A percentile compares a stretch with the other conserved stretches of the same genome.
Conservation (phyloP, 495 filamentous ascomycete species). For the Staphylotrichum longicolle region DNA sequence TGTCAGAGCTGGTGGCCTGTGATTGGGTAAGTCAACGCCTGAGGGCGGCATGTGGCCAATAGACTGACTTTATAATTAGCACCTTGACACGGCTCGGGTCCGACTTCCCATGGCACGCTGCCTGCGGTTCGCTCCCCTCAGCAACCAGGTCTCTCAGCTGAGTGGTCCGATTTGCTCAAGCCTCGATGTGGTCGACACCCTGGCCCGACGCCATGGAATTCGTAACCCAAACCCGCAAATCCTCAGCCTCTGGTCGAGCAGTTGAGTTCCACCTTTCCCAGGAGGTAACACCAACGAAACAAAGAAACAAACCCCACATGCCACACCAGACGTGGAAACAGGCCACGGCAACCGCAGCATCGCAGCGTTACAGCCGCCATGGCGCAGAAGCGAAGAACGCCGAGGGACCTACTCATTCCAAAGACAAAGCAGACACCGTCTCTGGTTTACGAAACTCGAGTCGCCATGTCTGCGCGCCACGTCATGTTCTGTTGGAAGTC, state of each 20-base stretch:
- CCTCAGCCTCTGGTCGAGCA: neutral
- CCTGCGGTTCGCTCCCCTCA: neutral
- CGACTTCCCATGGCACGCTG: neutral
- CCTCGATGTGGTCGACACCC: neutral
- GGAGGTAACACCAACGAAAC: neutral
- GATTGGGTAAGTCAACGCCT: no score
- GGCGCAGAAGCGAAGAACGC: neutral
- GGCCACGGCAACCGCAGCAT: neutral
- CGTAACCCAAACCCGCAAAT: neutral
- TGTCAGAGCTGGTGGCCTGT: no score
- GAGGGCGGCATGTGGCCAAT: neutral
- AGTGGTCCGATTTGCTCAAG: constrained; percentile 1
- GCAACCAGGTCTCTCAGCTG: no score
- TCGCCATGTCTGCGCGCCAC: no score
- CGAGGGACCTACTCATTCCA: neutral
- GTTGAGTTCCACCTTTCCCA: neutral
- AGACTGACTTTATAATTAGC: neutral
- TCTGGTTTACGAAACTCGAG: no score
- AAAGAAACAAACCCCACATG: neutral
- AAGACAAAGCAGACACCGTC: no score
- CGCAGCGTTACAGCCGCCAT: neutral
- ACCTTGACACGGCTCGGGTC: neutral
- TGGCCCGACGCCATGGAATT: neutral
- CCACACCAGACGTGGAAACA: neutral
- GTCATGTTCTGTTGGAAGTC: no score